phyloP scores from a whole-genome alignment of 257 asterid species.

The Jaltomata sinuosa region DNA sequence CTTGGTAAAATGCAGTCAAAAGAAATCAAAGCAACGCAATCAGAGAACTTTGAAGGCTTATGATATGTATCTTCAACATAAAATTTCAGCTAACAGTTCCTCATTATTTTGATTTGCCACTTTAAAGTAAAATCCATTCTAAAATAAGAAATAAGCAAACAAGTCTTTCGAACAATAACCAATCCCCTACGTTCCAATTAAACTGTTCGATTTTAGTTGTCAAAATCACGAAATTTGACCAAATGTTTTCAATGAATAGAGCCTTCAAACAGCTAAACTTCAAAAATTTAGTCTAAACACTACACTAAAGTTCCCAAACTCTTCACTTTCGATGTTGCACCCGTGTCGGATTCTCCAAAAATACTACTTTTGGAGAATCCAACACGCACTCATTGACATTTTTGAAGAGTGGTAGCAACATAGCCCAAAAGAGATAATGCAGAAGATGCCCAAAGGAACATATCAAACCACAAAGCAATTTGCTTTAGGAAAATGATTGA shows the following conservation, averaged over 20 bases:
- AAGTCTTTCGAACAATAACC: background rate
- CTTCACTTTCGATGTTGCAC: no score
- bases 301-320: no score
- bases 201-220: background rate
- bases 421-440: no score
- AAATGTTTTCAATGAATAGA: no score
- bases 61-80: constrained; percentile 21
- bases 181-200: background rate
- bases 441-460: no score
- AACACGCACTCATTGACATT: no score
- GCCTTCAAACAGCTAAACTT: no score
- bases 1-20: background rate
- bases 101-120: constrained; percentile 39
- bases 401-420: no score
- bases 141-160: background rate
- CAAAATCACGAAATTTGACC: background rate
- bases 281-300: no score
- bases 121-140: background rate
- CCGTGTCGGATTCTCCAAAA: no score
- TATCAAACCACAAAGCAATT: no score
- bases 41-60: constrained; percentile 22
- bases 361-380: no score
- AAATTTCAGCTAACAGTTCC: constrained; percentile 20
- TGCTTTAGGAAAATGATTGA: background rate
- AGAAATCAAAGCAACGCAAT: background rate